phyloP scores from a whole-genome alignment of 345 rosid species.

The Aurinia saxatilis region DNA sequence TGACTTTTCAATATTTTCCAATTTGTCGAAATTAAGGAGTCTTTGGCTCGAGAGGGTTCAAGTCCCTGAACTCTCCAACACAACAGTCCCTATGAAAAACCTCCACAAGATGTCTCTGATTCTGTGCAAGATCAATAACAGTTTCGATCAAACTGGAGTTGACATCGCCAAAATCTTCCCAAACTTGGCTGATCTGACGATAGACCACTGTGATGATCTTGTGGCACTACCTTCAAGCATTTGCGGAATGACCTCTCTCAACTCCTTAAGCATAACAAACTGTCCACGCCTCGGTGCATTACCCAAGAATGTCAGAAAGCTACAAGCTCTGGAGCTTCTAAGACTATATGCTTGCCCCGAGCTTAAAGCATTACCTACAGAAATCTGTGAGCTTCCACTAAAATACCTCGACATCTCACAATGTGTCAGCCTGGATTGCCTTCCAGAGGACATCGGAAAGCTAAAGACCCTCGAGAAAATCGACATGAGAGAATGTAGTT shows the following conservation, averaged over 20 bases:
- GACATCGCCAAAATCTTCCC: constrained; percentile 58
- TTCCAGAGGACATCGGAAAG: constrained; percentile 57
- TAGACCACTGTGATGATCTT: constrained; percentile 82
- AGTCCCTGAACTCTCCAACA: constrained; percentile 38
- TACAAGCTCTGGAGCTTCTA: constrained; percentile 43
- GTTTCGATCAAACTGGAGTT: constrained; percentile 41
- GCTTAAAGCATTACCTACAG: constrained; percentile 45
- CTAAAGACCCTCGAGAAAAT: constrained; percentile 62
- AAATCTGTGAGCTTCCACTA: constrained; percentile 51
- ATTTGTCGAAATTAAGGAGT: constrained; percentile 51
- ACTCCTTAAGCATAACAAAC: constrained; percentile 67
- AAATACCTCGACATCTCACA: constrained; percentile 75
- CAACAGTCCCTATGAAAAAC: constrained; percentile 38
- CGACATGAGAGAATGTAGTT: constrained; percentile 84
- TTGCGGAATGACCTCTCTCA: constrained; percentile 40
- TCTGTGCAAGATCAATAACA: constrained; percentile 62
- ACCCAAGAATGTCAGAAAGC: constrained; percentile 44
- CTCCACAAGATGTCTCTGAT: constrained; percentile 61
- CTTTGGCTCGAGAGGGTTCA: constrained; percentile 84
- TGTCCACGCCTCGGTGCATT: constrained; percentile 64
- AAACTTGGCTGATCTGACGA: constrained; percentile 47
- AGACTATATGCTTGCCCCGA: constrained; percentile 77
- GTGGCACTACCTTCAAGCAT: constrained; percentile 50
- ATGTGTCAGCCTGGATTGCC: constrained; percentile 48
- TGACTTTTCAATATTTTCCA: constrained; percentile 49